Evolutionary conservation across 768 basidiomycete genomes (phyloP).

Genomic region (Tulasnella sp.): DNA sequence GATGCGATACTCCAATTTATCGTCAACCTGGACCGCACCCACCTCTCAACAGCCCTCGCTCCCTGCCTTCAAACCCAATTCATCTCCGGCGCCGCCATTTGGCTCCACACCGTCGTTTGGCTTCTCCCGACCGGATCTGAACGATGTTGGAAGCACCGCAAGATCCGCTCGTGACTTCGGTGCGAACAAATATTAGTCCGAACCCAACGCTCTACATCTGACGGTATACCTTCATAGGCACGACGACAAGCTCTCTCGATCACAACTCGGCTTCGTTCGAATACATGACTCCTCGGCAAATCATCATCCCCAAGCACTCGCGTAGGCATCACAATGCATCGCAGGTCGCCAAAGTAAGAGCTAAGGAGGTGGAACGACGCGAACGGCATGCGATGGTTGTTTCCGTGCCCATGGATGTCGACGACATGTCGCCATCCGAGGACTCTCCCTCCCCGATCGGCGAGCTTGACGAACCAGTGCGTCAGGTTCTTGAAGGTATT

Average conservation of each 20-base stretch:
- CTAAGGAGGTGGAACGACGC: not conserved
- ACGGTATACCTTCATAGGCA: not conserved
- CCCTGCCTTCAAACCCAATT: not conserved
- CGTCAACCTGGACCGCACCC: not conserved
- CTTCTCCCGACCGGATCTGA: not conserved
- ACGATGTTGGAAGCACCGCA: not conserved
- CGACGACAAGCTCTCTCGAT: not conserved
- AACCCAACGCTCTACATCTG: not conserved
- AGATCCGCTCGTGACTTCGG: not conserved
- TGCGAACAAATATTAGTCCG: not conserved
- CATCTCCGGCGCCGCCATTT: not conserved
- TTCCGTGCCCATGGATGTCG: not conserved
- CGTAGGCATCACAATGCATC: not conserved
- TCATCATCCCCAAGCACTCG: conserved; percentile 35
- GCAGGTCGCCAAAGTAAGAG: not conserved
- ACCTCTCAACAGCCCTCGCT: not conserved
- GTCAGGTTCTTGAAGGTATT: conserved; percentile 82
- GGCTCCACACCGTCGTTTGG: not conserved
- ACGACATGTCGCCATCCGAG: conserved; percentile 10
- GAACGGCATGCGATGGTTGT: not conserved
- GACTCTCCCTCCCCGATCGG: conserved; percentile 49
- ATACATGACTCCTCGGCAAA: conserved; percentile 53
- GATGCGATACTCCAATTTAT: not conserved
- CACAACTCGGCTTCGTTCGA: conserved; percentile 34
- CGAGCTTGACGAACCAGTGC: conserved; percentile 66